Evolutionary conservation across 2,329 filamentous ascomycete genomes (phyloP).

Genomic region (Fusarium veterinarium): DNA sequence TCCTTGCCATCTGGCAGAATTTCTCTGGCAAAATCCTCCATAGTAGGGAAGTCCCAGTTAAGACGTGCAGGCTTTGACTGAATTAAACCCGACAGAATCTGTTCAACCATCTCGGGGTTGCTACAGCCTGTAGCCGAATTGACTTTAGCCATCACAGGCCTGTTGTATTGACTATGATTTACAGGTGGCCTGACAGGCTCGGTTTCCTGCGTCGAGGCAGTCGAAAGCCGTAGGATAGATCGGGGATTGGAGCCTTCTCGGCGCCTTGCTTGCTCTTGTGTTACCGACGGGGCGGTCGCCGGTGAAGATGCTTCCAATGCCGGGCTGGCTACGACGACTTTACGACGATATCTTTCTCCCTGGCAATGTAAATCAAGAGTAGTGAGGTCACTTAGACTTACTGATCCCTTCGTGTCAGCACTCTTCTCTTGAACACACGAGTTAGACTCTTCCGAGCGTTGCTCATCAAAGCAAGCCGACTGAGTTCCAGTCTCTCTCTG

Average conservation of each 20-base stretch:
- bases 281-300: conserved; percentile 47
- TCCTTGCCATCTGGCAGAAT: conserved; percentile 6
- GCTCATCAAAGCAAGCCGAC: not conserved
- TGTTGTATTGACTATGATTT: conserved; percentile 42
- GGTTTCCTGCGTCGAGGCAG: conserved; percentile 18
- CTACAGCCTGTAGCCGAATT: not conserved
- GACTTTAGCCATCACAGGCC: conserved; percentile 29
- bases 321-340: conserved; percentile 51
- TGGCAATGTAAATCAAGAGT: not conserved
- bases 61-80: conserved; percentile 1
- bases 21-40: conserved; percentile 44
- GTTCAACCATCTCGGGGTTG: conserved; percentile 41
- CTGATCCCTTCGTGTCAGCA: not conserved
- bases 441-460: not conserved
- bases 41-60: conserved; percentile 36
- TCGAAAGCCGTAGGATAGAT: conserved; percentile 50
- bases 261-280: conserved; percentile 52
- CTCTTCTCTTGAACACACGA: not conserved
- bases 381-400: not conserved
- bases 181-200: not conserved
- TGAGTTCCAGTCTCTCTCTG: not conserved
- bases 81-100: conserved; percentile 45
- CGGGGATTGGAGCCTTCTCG: conserved; percentile 46
- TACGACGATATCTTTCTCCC: conserved; percentile 38
- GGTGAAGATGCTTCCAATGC: conserved; percentile 33